A percentile compares a stretch with the other conserved stretches of the same genome.
These are phyloP conservation scores for Trichoderma sp. DNA, from an alignment of 2,329 filamentous ascomycete genomes.

Conservation along the genomic window DNA sequence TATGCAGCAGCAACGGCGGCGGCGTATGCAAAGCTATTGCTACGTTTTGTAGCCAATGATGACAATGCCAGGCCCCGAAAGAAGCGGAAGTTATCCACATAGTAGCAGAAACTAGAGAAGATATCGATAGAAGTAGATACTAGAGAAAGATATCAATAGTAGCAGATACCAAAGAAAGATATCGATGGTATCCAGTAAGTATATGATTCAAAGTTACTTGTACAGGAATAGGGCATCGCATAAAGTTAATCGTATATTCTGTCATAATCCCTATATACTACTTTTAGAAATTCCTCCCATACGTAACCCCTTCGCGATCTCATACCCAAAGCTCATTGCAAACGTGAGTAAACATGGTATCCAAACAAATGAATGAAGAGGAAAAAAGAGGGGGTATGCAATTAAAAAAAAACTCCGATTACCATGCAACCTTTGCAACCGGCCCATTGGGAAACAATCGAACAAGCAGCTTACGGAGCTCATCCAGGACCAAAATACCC, in stretches of 20 bases:
- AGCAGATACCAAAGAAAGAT: too few relatives aligned
- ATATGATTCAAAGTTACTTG: too few relatives aligned
- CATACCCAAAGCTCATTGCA: not conserved
- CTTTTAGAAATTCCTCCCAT: not conserved
- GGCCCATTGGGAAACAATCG: conserved; percentile 43
- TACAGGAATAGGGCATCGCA: too few relatives aligned
- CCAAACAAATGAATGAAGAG: not conserved
- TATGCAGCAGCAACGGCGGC: conserved; percentile 8
- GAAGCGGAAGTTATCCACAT: too few relatives aligned
- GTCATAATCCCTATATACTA: not conserved
- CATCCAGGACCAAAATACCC: conserved; percentile 50
- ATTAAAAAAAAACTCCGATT: not conserved
- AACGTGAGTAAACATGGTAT: not conserved
- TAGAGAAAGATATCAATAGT: too few relatives aligned
- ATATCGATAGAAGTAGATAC: too few relatives aligned
- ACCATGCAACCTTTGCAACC: conserved; percentile 51
- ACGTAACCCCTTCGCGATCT: not conserved
- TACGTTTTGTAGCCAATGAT: too few relatives aligned
- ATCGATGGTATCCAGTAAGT: too few relatives aligned
- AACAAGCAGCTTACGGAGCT: conserved; percentile 49
- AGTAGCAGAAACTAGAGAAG: too few relatives aligned
- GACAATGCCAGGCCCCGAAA: too few relatives aligned
- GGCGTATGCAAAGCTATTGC: not conserved
- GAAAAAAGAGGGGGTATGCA: not conserved
- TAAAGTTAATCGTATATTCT: not conserved